Conservation (phyloP, 305 asterid species). For the Ruellia speciosa region DNA sequence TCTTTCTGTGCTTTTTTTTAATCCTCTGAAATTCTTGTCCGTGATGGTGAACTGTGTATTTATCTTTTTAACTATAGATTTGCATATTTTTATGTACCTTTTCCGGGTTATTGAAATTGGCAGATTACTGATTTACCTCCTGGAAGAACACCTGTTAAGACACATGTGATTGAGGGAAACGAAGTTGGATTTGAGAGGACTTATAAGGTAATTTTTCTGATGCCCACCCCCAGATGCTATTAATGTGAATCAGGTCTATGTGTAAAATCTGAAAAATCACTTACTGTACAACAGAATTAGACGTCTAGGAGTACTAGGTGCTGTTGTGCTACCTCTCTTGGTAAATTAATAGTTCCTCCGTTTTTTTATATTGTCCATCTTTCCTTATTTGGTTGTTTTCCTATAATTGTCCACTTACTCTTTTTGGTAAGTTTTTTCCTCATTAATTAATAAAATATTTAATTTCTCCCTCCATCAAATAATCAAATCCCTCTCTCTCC, state of each 20-base stretch:
- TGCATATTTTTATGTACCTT: slow-evolving; percentile 8
- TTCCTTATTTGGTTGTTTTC: too few species aligned
- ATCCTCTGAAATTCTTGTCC: slow-evolving; percentile 1
- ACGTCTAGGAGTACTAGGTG: not conserved
- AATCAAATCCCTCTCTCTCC: too few species aligned
- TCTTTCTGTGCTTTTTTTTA: not conserved
- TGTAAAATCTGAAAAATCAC: too few species aligned
- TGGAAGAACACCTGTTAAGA: slow-evolving; percentile 81
- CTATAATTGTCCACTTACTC: too few species aligned
- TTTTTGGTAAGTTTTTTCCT: too few species aligned
- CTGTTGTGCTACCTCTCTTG: not conserved
- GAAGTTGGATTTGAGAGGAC: slow-evolving; percentile 67
- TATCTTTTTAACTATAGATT: slow-evolving; percentile 1
- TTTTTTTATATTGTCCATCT: too few species aligned
- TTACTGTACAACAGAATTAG: too few species aligned
- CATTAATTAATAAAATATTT: too few species aligned
- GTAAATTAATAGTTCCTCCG: too few species aligned
- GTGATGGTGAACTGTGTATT: not conserved
- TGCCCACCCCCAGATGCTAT: not conserved
- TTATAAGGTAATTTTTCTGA: slow-evolving; percentile 44
- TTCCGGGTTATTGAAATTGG: slow-evolving; percentile 20
- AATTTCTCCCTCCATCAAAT: too few species aligned
- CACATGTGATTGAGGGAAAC: slow-evolving; percentile 63
- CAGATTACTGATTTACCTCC: slow-evolving; percentile 92
- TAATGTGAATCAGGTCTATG: not conserved